Percentiles rank a stretch among this genome's conserved stretches.
Conservation (phyloP, 345 rosid species). For the Psidium guajava region DNA sequence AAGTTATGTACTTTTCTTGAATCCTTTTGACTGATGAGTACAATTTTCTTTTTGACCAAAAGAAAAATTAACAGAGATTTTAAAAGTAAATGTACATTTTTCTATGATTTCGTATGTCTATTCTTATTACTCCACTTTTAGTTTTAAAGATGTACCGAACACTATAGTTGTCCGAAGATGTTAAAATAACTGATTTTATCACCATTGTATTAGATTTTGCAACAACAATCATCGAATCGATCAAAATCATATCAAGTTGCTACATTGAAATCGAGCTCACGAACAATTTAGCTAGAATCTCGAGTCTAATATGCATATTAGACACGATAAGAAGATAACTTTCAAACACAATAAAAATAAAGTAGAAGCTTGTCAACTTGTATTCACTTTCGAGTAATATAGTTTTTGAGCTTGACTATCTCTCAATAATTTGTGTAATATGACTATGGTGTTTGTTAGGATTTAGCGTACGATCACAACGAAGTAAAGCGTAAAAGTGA, state of each 20-base stretch:
- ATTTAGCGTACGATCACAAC: too few relatives aligned
- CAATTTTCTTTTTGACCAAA: too few relatives aligned
- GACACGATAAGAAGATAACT: too few relatives aligned
- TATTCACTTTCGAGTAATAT: neutral
- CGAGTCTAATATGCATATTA: neutral
- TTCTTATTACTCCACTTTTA: neutral
- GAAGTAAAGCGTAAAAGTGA: too few relatives aligned
- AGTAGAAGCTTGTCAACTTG: neutral
- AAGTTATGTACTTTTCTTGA: too few relatives aligned
- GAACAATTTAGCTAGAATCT: neutral
- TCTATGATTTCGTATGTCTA: neutral
- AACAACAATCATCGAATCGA: neutral
- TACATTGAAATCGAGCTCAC: neutral
- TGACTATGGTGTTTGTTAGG: neutral
- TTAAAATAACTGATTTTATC: neutral
- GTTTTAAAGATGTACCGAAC: neutral
- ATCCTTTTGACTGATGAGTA: too few relatives aligned
- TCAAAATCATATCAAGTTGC: neutral
- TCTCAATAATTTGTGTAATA: neutral
- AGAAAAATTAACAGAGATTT: neutral
- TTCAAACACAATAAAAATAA: too few relatives aligned
- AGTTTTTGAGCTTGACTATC: neutral
- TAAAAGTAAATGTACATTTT: neutral
- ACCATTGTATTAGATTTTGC: neutral
- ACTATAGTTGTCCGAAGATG: neutral